phyloP scores from a whole-genome alignment of 495 filamentous ascomycete genomes.

The Daldinia concentrica region DNA sequence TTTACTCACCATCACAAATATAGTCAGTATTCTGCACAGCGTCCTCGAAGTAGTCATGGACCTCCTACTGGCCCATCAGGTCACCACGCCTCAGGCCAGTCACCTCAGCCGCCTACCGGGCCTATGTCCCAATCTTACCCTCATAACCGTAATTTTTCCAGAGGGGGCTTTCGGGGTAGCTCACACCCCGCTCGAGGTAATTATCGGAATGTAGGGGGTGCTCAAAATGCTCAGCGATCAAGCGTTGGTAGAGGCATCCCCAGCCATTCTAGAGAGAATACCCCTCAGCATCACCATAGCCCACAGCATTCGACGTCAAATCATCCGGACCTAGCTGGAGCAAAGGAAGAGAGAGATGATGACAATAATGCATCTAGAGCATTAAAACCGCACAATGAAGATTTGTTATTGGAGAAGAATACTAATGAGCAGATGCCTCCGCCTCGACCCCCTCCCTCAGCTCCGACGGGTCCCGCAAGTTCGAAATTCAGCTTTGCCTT shows the following conservation, averaged over 20 bases:
- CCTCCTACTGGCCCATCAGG: conserved; percentile 62
- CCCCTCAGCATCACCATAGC: conserved; percentile 38
- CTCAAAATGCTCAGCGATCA: conserved; percentile 65
- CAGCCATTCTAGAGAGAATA: conserved; percentile 48
- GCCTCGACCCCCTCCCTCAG: conserved; percentile 57
- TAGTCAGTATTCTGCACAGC: conserved; percentile 67
- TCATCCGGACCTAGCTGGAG: conserved; percentile 22
- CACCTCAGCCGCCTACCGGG: conserved; percentile 57
- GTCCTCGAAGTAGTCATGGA: conserved; percentile 63
- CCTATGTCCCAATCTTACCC: conserved; percentile 63
- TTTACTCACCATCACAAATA: conserved; percentile 37
- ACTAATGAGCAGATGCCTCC: conserved; percentile 59
- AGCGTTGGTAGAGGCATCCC: conserved; percentile 55
- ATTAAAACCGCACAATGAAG: conserved; percentile 72
- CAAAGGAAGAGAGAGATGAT: conserved; percentile 49
- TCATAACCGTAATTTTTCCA: conserved; percentile 61
- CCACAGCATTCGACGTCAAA: conserved; percentile 48
- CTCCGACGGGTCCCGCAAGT: conserved; percentile 64
- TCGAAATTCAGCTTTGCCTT: conserved; percentile 90
- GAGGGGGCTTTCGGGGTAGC: conserved; percentile 56
- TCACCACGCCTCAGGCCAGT: conserved; percentile 57
- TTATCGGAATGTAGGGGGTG: conserved; percentile 58
- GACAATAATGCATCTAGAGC: conserved; percentile 69
- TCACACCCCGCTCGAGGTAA: conserved; percentile 49
- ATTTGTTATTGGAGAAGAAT: conserved; percentile 60